A percentile compares a stretch with the other conserved stretches of the same genome.
phyloP scores from a whole-genome alignment of 805 yeast genomes.

The Kodamaea neixiangensis region DNA sequence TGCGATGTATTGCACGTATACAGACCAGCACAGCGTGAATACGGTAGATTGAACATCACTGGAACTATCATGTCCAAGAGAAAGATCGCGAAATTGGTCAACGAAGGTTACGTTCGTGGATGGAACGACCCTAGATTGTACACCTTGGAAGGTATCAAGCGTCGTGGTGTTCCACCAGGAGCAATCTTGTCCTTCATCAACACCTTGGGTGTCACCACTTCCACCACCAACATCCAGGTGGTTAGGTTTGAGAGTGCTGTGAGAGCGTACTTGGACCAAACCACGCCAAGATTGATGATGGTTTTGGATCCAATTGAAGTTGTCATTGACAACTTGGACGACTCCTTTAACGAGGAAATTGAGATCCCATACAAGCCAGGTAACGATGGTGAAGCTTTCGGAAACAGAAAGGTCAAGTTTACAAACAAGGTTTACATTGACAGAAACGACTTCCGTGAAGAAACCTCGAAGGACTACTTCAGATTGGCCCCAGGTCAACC shows the following conservation, averaged over 20 bases:
- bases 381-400: constrained; percentile 56
- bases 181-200: constrained; percentile 91
- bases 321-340: constrained; percentile 77
- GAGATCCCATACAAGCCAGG: constrained; percentile 92
- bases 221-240: constrained; percentile 88
- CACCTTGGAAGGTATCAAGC: constrained; percentile 89
- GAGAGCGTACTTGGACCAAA: constrained; percentile 82
- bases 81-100: constrained; percentile 90
- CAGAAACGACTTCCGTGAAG: constrained; percentile 74
- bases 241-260: constrained; percentile 87
- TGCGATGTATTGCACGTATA: constrained; percentile 94
- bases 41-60: constrained; percentile 91
- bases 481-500: constrained; percentile 93
- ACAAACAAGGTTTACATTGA: constrained; percentile 82
- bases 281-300: constrained; percentile 95
- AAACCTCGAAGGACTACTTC: constrained; percentile 71
- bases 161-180: constrained; percentile 99
- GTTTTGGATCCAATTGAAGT: constrained; percentile 84
- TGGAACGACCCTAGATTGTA: constrained; percentile 99
- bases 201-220: constrained; percentile 95
- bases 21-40: constrained; percentile 98
- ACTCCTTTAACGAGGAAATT: constrained; percentile 67
- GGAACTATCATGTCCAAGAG: constrained; percentile 95
- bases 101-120: constrained; percentile 77
- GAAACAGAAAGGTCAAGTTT: constrained; percentile 66